Evolutionary conservation across 768 basidiomycete species (phyloP).

Genomic region (Boletus insuetus): DNA sequence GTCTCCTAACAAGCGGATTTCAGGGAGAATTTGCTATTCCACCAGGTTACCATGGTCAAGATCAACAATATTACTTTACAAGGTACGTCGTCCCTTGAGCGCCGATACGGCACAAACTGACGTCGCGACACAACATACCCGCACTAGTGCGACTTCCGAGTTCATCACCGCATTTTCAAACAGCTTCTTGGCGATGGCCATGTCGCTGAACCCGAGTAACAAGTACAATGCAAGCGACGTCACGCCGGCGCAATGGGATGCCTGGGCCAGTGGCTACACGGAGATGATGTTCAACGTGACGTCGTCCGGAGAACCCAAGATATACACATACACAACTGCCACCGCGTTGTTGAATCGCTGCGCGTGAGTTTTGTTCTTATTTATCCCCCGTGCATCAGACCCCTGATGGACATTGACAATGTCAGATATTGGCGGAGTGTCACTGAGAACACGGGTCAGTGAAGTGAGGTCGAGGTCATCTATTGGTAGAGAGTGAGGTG

Average conservation of each 20-base stretch:
- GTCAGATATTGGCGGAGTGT: constrained; percentile 4
- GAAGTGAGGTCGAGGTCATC: not conserved
- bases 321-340: not conserved
- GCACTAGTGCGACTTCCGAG: not conserved
- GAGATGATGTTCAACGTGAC: constrained; percentile 11
- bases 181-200: constrained; percentile 3
- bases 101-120: not conserved
- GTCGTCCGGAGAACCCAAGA: not conserved
- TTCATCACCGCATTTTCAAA: constrained; percentile 9
- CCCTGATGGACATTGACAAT: not conserved
- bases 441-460: not conserved
- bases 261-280: not conserved
- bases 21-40: constrained; percentile 6
- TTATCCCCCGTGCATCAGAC: not conserved
- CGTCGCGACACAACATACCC: not conserved
- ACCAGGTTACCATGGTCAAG: constrained; percentile 4
- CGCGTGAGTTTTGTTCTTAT: not conserved
- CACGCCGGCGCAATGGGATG: not conserved
- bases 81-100: not conserved
- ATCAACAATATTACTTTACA: constrained; percentile 1
- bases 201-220: not conserved
- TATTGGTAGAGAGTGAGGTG: no score
- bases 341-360: not conserved
- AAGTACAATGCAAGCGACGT: not conserved
- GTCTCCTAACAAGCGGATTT: not conserved